phyloP scores from a whole-genome alignment of 139 green algal species.

The Tetraselmis striata region DNA sequence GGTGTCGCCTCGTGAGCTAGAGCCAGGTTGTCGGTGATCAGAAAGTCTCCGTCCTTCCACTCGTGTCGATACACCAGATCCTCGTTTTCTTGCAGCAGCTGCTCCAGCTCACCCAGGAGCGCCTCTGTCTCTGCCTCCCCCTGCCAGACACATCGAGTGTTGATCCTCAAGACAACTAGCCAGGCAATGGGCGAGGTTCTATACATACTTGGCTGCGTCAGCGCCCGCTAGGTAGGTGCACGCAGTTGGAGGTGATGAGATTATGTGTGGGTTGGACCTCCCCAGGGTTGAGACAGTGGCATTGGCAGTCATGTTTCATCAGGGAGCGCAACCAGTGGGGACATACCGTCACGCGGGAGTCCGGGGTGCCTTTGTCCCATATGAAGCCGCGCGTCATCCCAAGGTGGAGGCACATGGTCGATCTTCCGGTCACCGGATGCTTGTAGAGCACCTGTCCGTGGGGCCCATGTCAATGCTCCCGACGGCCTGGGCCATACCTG shows the following conservation, averaged over 20 bases:
- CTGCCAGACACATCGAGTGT: no score
- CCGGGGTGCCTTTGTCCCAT: conserved; percentile 28
- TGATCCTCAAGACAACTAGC: no score
- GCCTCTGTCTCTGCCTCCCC: background rate
- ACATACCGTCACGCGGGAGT: conserved; percentile 6
- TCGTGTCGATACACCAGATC: conserved; percentile 22
- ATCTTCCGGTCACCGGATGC: conserved; percentile 31
- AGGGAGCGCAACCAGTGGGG: no score
- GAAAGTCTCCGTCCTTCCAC: conserved; percentile 43
- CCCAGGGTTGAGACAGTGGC: no score
- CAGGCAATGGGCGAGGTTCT: no score
- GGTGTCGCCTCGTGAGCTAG: conserved; percentile 36
- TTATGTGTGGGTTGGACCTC: no score
- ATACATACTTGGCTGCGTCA: no score
- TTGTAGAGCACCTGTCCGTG: conserved; percentile 30
- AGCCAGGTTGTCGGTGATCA: conserved; percentile 45
- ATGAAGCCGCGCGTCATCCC: conserved; percentile 36
- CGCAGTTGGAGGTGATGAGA: no score
- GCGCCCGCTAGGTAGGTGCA: no score
- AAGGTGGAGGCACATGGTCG: conserved; percentile 43
- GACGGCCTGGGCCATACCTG: no score
- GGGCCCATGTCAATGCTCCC: no score
- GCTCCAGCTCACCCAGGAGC: conserved; percentile 18
- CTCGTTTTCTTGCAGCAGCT: conserved; percentile 32
- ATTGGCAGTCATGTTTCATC: no score